A percentile compares a stretch with the other conserved stretches of the same genome.
Conservation (phyloP, 495 filamentous ascomycete genomes). For the Trypethelium eluteriae region DNA sequence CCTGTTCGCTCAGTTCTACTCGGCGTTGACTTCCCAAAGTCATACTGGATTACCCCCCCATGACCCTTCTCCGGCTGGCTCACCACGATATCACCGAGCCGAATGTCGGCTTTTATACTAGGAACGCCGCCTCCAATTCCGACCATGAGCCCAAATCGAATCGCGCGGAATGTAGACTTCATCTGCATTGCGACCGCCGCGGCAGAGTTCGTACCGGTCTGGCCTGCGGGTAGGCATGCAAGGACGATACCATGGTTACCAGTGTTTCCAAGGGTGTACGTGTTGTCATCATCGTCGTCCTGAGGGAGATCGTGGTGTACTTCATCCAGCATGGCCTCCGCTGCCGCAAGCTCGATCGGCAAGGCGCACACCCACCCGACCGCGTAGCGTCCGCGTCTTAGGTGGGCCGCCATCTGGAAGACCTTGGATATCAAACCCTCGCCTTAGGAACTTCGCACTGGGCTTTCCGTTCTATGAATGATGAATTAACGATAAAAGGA, state of each 20-base stretch:
- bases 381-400: slow-evolving; percentile 30
- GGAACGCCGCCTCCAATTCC: slow-evolving; percentile 42
- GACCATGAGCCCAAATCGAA: slow-evolving; percentile 38
- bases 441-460: not conserved
- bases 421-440: not conserved
- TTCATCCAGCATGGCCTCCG: slow-evolving; percentile 44
- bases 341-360: slow-evolving; percentile 40
- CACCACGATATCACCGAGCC: slow-evolving; percentile 29
- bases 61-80: slow-evolving; percentile 24
- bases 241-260: slow-evolving; percentile 40
- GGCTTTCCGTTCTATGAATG: not conserved
- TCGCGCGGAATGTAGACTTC: slow-evolving; percentile 33
- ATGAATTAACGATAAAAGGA: no score
- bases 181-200: slow-evolving; percentile 32
- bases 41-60: slow-evolving; percentile 31
- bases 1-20: slow-evolving; percentile 16
- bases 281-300: slow-evolving; percentile 29
- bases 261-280: slow-evolving; percentile 36
- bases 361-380: slow-evolving; percentile 49
- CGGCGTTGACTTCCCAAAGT: slow-evolving; percentile 31
- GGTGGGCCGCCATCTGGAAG: not conserved
- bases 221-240: slow-evolving; percentile 37
- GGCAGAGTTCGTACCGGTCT: slow-evolving; percentile 31
- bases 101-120: slow-evolving; percentile 18
- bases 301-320: slow-evolving; percentile 30